These are phyloP conservation scores for Botrytis galanthina DNA, from an alignment of 2,329 filamentous ascomycete species.

Conservation along the genomic window DNA sequence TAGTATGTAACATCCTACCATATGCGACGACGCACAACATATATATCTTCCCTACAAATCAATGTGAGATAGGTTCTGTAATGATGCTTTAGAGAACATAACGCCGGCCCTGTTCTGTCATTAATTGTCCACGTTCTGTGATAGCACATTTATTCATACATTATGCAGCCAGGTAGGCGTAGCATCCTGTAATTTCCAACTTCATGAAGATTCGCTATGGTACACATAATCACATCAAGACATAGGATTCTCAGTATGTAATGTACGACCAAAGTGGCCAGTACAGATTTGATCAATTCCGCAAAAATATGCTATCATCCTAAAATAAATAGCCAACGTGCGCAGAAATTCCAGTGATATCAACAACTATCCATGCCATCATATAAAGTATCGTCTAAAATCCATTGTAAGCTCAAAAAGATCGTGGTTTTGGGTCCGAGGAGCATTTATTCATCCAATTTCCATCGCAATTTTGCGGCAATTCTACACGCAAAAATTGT, in stretches of 20 bases:
- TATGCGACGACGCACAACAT: background rate
- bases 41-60: background rate
- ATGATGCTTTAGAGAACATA: background rate
- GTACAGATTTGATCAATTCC: background rate
- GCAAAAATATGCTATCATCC: background rate
- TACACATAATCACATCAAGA: background rate
- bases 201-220: background rate
- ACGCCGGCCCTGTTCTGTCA: background rate
- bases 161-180: background rate
- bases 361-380: slow-evolving; percentile 11
- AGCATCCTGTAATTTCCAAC: background rate
- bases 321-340: background rate
- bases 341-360: slow-evolving; percentile 22
- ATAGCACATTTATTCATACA: background rate
- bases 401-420: slow-evolving; percentile 31
- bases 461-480: background rate
- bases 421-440: slow-evolving; percentile 40
- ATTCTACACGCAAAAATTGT: background rate
- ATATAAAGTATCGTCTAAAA: background rate
- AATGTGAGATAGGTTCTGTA: background rate
- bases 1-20: background rate
- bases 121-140: background rate
- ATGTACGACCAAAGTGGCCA: background rate
- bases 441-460: slow-evolving; percentile 30
- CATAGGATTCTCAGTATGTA: background rate